Evolutionary conservation across 78 protist species (phyloP), one percentile per base, ranked within the genome.

Genomic region (Pigoraptor vietnamica): DNA sequence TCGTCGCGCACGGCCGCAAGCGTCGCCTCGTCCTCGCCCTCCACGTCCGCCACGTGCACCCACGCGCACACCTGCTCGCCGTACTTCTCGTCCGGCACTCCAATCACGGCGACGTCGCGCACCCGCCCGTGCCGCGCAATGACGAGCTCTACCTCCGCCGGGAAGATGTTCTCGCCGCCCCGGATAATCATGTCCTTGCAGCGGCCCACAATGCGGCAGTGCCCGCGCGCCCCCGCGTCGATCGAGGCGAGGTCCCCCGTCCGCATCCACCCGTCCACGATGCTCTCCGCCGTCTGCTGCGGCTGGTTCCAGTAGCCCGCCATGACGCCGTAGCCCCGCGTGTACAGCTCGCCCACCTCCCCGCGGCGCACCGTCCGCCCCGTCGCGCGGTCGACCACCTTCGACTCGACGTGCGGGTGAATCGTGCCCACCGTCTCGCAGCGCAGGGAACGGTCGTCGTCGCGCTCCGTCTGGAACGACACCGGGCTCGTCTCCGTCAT

Each of bases 271-370:
- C 96, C 96, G 32, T 81, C 56, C 19, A 40, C 89, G 37, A 96
- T 92, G 34, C 93, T 83, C 33, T 88, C 93, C 0, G 2, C 39
- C 14, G 98, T 96, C 0, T 95, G 98, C 40, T 95, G 92, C 32
- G 91, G 89, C 25, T 87, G 55, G 40, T 95, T 84, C 39, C 32
- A 92, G 48, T 96, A 94, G 9, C 98, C 99, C 32, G 48, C 21
- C 98, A 98, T 96, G 38, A 97, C 97, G 32, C 95, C 39, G 55
- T 97, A 98, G 39, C 97, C 99, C 38, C 92, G 89, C 37, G 91
- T 38, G 40, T 24, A 39, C 37, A 92, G 90, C 91, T 94, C 96
- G 90, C 95, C 96, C 82, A 87, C 93, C 81, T 32, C 87, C 39
- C 67, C 81, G 1, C 25, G 29, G 33, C 39, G 94, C 24, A 38